Conservation (phyloP, 176 grass and related monocot genomes). For the Carex littledalei region DNA sequence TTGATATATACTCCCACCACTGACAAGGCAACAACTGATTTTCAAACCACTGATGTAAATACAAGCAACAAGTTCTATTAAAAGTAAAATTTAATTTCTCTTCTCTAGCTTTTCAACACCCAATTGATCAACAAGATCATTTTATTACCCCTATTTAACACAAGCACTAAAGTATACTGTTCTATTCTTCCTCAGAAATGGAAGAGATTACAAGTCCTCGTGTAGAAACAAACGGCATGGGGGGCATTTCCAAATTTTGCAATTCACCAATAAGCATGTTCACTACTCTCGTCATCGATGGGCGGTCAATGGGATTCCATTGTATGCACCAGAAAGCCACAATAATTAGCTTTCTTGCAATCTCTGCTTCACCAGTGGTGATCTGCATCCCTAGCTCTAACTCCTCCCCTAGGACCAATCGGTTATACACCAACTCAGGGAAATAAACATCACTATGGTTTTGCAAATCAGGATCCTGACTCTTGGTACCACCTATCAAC, state of each 20-base stretch:
- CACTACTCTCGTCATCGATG: conserved; percentile 53
- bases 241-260: conserved; percentile 37
- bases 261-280: conserved; percentile 48
- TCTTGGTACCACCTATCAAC: conserved; percentile 50
- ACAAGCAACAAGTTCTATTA: not conserved
- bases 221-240: conserved; percentile 35
- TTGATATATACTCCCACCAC: not conserved
- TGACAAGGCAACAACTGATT: conserved; percentile 2
- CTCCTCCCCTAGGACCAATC: not conserved
- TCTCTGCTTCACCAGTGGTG: conserved; percentile 18
- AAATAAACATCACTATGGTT: conserved; percentile 24
- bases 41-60: not conserved
- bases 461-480: conserved; percentile 34
- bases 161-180: not conserved
- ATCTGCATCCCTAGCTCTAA: not conserved
- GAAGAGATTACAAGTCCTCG: not conserved
- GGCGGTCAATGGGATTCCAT: conserved; percentile 42
- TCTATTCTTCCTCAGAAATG: not conserved
- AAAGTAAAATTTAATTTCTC: not conserved
- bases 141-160: not conserved
- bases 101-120: not conserved
- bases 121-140: not conserved
- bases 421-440: conserved; percentile 41
- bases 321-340: conserved; percentile 65
- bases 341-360: conserved; percentile 22